phyloP scores from a whole-genome alignment of 306 rosid species.

The Urtica urens region DNA sequence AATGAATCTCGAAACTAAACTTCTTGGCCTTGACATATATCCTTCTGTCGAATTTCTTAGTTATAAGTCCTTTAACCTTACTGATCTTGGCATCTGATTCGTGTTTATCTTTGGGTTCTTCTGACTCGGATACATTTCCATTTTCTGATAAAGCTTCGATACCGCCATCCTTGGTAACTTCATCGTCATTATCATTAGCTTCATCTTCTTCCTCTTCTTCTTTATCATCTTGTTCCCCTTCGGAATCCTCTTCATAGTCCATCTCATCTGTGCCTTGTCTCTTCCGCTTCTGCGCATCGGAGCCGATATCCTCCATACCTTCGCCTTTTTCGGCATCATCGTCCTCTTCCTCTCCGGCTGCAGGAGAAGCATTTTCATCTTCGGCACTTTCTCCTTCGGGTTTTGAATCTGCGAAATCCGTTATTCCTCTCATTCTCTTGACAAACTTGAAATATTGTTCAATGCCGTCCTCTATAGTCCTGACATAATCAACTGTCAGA shows the following conservation, averaged over 20 bases:
- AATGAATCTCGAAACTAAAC: slow-evolving; percentile 60
- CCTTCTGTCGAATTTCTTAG: slow-evolving; percentile 33
- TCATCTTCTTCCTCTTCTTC: slow-evolving; percentile 42
- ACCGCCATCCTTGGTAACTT: slow-evolving; percentile 23
- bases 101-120: slow-evolving; percentile 15
- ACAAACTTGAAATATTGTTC: slow-evolving; percentile 46
- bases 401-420: slow-evolving; percentile 22
- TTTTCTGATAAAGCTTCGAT: slow-evolving; percentile 13
- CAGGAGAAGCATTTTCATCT: slow-evolving; percentile 29
- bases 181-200: slow-evolving; percentile 32
- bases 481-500: slow-evolving; percentile 41
- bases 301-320: slow-evolving; percentile 63
- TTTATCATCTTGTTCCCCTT: slow-evolving; percentile 33
- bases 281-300: slow-evolving; percentile 59
- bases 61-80: slow-evolving; percentile 11
- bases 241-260: slow-evolving; percentile 77
- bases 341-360: slow-evolving; percentile 27
- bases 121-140: slow-evolving; percentile 13
- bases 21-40: slow-evolving; percentile 41
- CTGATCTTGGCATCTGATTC: slow-evolving; percentile 18
- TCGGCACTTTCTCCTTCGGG: too few relatives aligned
- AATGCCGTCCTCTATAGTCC: slow-evolving; percentile 73
- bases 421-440: slow-evolving; percentile 64
- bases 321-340: slow-evolving; percentile 38
- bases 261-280: slow-evolving; percentile 65